Conservation (phyloP, 2,329 filamentous ascomycete genomes). For the Curvularia hawaiiensis region DNA sequence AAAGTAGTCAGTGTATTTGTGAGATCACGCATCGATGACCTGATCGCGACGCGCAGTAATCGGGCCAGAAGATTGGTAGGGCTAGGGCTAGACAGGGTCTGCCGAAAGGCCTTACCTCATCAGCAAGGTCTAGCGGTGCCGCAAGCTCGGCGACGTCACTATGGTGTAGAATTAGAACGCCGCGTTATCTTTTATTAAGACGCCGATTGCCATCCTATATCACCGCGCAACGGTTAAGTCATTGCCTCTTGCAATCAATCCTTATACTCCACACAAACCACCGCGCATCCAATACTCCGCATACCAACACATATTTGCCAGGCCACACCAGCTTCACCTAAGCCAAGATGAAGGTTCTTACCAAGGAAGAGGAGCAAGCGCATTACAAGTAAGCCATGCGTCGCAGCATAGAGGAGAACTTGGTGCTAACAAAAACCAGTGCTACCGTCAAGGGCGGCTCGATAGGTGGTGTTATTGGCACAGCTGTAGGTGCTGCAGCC, state of each 20-base stretch:
- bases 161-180: slow-evolving; percentile 33
- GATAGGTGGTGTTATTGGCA: slow-evolving; percentile 72
- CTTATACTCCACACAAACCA: background rate
- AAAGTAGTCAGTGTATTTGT: background rate
- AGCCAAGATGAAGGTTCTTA: slow-evolving; percentile 84
- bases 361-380: slow-evolving; percentile 85
- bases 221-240: background rate
- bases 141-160: slow-evolving; percentile 47
- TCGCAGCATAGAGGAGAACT: background rate
- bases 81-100: slow-evolving; percentile 24
- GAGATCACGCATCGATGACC: slow-evolving; percentile 26
- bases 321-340: slow-evolving; percentile 4
- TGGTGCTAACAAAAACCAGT: slow-evolving; percentile 44
- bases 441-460: slow-evolving; percentile 79
- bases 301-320: background rate
- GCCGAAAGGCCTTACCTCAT: slow-evolving; percentile 36
- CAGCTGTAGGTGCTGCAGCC: slow-evolving; percentile 68
- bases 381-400: slow-evolving; percentile 70
- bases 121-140: slow-evolving; percentile 25
- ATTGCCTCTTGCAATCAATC: background rate
- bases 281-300: background rate
- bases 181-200: slow-evolving; percentile 38
- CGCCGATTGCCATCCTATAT: slow-evolving; percentile 13
- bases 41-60: slow-evolving; percentile 22
- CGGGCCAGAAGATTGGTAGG: slow-evolving; percentile 12